Conservation (phyloP, 768 basidiomycete genomes). For the Nidularia pulvinata region DNA sequence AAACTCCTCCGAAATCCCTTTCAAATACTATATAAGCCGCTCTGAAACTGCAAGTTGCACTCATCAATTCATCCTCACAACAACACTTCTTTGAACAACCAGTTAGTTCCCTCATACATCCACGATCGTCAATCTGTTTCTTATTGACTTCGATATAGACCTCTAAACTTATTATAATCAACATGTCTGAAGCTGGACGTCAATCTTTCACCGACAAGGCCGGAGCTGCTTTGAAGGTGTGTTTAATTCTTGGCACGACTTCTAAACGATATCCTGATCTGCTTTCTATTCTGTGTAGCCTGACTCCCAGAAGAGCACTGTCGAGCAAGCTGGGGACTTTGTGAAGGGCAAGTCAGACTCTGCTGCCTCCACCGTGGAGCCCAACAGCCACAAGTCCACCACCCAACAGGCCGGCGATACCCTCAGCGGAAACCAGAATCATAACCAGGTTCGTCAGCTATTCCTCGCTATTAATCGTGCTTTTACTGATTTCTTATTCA, state of each 20-base stretch:
- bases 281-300: slow-evolving; percentile 30
- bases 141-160: background rate
- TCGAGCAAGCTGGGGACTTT: slow-evolving; percentile 49
- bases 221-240: slow-evolving; percentile 46
- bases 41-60: background rate
- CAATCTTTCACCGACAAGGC: slow-evolving; percentile 64
- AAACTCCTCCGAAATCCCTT: background rate
- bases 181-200: slow-evolving; percentile 57
- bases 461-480: background rate
- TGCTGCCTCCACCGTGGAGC: slow-evolving; percentile 44
- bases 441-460: slow-evolving; percentile 30
- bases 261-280: background rate
- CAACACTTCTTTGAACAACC: background rate
- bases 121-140: background rate
- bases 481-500: slow-evolving; percentile 7
- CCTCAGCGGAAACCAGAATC: slow-evolving; percentile 45
- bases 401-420: slow-evolving; percentile 49
- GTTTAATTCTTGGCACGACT: background rate
- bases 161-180: slow-evolving; percentile 7
- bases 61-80: background rate
- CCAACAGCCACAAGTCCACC: slow-evolving; percentile 51
- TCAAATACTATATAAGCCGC: background rate
- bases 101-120: background rate
- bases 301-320: slow-evolving; percentile 55
- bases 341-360: slow-evolving; percentile 49